Evolutionary conservation across 139 green algal genomes (phyloP).

Genomic region (Haematococcus lacustris): DNA sequence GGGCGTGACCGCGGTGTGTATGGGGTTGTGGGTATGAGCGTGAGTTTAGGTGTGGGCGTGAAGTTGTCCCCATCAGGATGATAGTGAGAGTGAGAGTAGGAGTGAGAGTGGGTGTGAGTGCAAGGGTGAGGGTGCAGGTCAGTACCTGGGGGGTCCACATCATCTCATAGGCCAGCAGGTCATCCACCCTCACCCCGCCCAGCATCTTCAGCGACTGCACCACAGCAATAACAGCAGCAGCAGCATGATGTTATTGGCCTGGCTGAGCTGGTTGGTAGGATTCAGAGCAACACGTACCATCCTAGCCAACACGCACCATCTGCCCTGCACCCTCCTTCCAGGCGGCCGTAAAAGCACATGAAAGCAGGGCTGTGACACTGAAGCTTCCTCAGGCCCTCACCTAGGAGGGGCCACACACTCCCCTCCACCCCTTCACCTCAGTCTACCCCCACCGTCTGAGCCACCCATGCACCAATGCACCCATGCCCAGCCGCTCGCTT

Average conservation of each 20-base stretch:
- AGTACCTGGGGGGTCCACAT: slow-evolving; percentile 88
- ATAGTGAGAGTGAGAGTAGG: no score
- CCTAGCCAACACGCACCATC: neutral
- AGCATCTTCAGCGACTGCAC: slow-evolving; percentile 59
- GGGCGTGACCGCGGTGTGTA: no score
- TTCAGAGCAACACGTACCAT: neutral
- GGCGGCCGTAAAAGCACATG: no score
- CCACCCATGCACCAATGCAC: neutral
- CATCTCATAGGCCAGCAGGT: slow-evolving; percentile 88
- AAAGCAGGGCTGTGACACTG: no score
- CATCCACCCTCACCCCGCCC: slow-evolving; percentile 52
- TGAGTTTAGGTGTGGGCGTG: no score
- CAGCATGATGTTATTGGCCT: neutral
- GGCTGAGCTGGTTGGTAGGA: neutral
- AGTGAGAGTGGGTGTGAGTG: no score
- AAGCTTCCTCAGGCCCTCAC: no score
- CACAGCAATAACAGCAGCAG: neutral
- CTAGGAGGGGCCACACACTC: no score
- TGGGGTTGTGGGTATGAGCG: no score
- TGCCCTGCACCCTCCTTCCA: neutral
- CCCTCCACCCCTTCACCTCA: neutral
- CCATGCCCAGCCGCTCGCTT: neutral
- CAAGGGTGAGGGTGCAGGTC: neutral
- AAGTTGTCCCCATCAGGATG: no score
- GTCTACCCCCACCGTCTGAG: neutral